Base-by-base conservation (phyloP, 1,284 basidiomycete genomes). In the Agaricales sp. region DNA sequence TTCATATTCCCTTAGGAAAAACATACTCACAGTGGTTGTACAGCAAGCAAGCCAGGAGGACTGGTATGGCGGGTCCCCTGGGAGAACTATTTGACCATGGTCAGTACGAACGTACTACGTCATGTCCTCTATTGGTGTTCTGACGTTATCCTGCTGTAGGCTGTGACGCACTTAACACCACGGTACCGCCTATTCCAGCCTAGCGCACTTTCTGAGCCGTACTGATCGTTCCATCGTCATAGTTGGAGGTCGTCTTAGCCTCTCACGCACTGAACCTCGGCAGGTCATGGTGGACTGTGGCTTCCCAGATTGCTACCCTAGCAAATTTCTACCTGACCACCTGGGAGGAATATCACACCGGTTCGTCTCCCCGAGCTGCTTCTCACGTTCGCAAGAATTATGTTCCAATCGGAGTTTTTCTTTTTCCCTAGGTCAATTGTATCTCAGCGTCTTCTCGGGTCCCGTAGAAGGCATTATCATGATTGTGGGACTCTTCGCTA, bases 41-140 rank as follows among this genome's bases (percentile, higher is more conserved):
- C 55, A 94, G 92, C 11, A 96, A 96, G 66, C 95, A 99, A 67
- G 95, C 95, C 12, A 74, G 95, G 48, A 70, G 94, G 49, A 96
- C 93, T 0, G 91, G 91, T 2, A 98, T 97, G 89, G 87, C 93
- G 18, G 92, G 94, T 2, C 95, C 95, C 2, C 70, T 98, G 16
- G 95, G 95, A 16, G 91, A 97, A 64, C 82, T 96, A 77, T 98
- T 98, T 62, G 95, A 99, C 65, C 95, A 99, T 66, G 96, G 93
- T 75, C 56, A 45, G 74, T 60, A 13, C 13, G 47, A n/a, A n/a
- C n/a, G n/a, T n/a, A n/a, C n/a, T n/a, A 44, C 41, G 45, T 21
- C 12, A 19, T 41, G 44, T 30, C 24, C 4, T 51, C 14, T 50
- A 37, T 14, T 49, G 24, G 19, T 47, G 20, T 46, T 45, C 50